These are phyloP conservation scores for Pestalotiopsis fici DNA, from an alignment of 2,329 filamentous ascomycete genomes.

Conservation along the genomic window DNA sequence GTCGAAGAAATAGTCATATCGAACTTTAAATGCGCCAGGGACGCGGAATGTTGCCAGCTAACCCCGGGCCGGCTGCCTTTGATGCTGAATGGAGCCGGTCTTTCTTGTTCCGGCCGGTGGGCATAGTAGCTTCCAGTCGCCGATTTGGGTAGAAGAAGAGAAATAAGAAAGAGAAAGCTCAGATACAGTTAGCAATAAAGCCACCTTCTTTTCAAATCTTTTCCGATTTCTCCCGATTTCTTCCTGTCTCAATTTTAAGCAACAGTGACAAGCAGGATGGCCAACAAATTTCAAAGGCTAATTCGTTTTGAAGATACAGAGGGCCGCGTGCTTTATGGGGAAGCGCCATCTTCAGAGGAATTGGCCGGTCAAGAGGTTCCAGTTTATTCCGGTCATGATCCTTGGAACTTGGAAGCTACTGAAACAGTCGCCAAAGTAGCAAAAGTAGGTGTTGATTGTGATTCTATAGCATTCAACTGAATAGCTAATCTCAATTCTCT, in stretches of 20 bases:
- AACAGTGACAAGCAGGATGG: no score
- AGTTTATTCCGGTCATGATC: background rate
- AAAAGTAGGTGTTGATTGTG: background rate
- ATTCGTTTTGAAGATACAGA: no score
- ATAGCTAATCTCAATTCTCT: background rate
- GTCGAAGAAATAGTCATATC: no score
- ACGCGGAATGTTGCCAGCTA: background rate
- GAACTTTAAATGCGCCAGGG: background rate
- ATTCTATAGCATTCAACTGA: background rate
- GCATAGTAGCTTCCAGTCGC: background rate
- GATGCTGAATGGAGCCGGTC: background rate
- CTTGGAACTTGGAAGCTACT: background rate
- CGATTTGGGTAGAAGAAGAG: background rate
- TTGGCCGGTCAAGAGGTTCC: background rate
- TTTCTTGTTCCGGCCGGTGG: background rate
- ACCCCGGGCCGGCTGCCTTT: background rate
- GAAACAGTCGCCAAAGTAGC: background rate
- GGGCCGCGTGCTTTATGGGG: no score
- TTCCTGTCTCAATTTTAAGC: background rate
- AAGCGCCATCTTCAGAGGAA: background rate
- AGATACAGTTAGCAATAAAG: background rate
- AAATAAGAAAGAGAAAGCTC: background rate
- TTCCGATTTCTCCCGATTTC: no score
- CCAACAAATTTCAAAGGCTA: no score
- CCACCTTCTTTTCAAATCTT: background rate